These are phyloP conservation scores for Brassica hybrid DNA, from an alignment of 441 rosid species.

Conservation along the genomic window DNA sequence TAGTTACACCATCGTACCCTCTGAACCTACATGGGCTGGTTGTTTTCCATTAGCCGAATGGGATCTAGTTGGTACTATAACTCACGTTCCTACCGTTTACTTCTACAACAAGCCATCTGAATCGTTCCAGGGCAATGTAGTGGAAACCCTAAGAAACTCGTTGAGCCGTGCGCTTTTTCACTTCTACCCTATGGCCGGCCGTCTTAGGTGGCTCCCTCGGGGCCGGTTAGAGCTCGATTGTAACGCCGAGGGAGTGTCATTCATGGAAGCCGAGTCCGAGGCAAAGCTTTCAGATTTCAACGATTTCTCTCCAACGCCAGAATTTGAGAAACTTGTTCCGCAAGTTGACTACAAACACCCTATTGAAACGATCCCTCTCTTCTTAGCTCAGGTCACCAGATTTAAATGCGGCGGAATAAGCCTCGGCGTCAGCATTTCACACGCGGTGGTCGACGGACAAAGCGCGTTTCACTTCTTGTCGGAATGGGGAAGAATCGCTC, in stretches of 20 bases:
- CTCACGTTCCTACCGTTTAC: constrained; percentile 63
- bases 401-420: constrained; percentile 63
- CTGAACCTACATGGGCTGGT: constrained; percentile 50
- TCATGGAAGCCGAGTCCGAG: constrained; percentile 55
- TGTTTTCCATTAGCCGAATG: constrained; percentile 50
- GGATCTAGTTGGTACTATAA: constrained; percentile 57
- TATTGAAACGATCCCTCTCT: constrained; percentile 49
- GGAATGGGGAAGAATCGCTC: constrained; percentile 59
- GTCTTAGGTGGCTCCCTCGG: constrained; percentile 50
- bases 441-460: constrained; percentile 60
- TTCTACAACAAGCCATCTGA: constrained; percentile 49
- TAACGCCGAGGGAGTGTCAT: constrained; percentile 48
- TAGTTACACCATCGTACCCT: constrained; percentile 48
- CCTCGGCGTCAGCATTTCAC: constrained; percentile 52
- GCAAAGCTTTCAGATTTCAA: constrained; percentile 46
- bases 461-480: constrained; percentile 60
- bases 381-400: constrained; percentile 58
- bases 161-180: constrained; percentile 49
- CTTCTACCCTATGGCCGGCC: constrained; percentile 67
- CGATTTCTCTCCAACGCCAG: constrained; percentile 46
- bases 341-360: constrained; percentile 49
- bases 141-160: constrained; percentile 47
- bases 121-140: constrained; percentile 34
- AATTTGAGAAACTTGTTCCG: constrained; percentile 48
- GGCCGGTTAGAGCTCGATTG: constrained; percentile 59